Evolutionary conservation across 768 basidiomycete genomes (phyloP).

Genomic region (Saitozyma podzolica): DNA sequence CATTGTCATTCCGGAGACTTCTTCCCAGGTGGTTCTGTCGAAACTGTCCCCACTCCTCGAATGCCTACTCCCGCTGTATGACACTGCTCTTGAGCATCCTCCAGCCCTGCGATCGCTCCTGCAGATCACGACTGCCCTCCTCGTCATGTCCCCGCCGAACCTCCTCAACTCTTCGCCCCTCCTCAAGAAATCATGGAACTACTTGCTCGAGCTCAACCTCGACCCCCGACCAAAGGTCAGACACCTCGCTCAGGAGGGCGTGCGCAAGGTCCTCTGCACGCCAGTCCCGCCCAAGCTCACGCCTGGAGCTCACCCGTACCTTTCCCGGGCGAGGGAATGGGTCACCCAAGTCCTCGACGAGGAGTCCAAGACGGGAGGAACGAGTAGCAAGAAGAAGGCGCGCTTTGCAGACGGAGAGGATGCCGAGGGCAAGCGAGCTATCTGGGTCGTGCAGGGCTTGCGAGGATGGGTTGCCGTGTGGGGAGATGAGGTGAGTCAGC

Average conservation of each 20-base stretch:
- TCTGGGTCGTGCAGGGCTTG: conserved; percentile 55
- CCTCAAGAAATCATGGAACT: conserved; percentile 79
- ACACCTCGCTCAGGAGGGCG: conserved; percentile 80
- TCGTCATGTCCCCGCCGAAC: conserved; percentile 69
- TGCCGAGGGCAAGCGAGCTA: conserved; percentile 67
- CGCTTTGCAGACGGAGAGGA: conserved; percentile 61
- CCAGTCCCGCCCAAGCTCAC: conserved; percentile 72
- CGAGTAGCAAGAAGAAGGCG: conserved; percentile 60
- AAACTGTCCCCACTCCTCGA: conserved; percentile 70
- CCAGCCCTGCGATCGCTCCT: conserved; percentile 75
- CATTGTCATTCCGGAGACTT: conserved; percentile 72
- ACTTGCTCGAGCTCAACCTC: conserved; percentile 75
- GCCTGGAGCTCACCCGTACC: conserved; percentile 74
- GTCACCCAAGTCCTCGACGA: conserved; percentile 66
- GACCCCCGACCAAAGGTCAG: conserved; percentile 94
- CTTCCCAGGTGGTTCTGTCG: conserved; percentile 74
- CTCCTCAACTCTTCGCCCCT: conserved; percentile 62
- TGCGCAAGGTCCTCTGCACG: conserved; percentile 70
- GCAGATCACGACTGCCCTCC: conserved; percentile 68
- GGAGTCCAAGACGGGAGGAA: conserved; percentile 57
- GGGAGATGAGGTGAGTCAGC: conserved; percentile 64
- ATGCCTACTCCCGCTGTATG: conserved; percentile 77
- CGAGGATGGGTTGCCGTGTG: conserved; percentile 64
- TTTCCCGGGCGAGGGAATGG: conserved; percentile 78
- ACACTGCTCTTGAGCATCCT: conserved; percentile 66